A percentile compares a stretch with the other conserved stretches of the same genome.
Conservation (phyloP, 441 rosid species). For the Populus tomentosa region DNA sequence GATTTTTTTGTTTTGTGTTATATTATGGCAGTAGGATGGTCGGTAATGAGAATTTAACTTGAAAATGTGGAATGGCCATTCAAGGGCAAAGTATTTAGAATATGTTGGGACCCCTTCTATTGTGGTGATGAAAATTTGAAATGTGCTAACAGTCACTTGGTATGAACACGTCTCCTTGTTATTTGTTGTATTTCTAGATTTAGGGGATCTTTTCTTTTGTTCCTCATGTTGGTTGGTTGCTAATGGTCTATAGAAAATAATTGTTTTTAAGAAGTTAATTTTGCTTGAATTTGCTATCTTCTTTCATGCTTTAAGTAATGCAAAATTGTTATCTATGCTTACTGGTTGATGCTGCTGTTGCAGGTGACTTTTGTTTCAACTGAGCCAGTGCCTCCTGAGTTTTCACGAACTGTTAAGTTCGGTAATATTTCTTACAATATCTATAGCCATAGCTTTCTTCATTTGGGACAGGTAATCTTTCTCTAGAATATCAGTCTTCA, state of each 20-base stretch:
- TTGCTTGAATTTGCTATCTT: background rate
- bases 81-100: background rate
- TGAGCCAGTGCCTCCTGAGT: slow-evolving; percentile 66
- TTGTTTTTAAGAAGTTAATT: background rate
- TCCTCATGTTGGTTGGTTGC: background rate
- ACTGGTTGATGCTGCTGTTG: background rate
- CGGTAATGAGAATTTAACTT: background rate
- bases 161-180: background rate
- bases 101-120: background rate
- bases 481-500: slow-evolving; percentile 1
- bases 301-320: background rate
- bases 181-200: background rate
- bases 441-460: slow-evolving; percentile 88
- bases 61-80: background rate
- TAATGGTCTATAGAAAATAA: background rate
- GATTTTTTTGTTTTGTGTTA: background rate
- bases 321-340: background rate
- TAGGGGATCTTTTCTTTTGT: background rate
- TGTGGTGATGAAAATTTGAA: background rate
- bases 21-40: background rate
- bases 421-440: slow-evolving; percentile 64
- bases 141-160: background rate
- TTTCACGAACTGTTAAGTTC: slow-evolving; percentile 44
- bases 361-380: slow-evolving; percentile 80
- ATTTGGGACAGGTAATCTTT: slow-evolving; percentile 69